Evolutionary conservation across 192 early-diverging fungal species (phyloP), one percentile per base, ranked within the genome.

Genomic region (Coemansia sp.): DNA sequence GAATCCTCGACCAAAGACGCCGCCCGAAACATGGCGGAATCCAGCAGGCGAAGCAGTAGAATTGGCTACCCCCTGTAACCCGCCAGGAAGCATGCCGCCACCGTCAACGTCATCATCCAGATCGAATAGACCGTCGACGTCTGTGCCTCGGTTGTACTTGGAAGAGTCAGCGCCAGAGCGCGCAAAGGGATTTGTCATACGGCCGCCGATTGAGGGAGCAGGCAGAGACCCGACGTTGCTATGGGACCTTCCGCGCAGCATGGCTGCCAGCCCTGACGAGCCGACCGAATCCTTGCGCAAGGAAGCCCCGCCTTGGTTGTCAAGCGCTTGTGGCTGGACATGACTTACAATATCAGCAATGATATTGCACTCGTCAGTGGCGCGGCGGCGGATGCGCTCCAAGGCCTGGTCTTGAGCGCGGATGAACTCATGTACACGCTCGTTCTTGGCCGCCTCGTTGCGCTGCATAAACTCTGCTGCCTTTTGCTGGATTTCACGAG

Each of bases 251-350:
- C 74, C 72, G 2, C 75, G 68, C 31, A 82, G 80, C 75, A 82
- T 77, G 11, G 75, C 75, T 1, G 80, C 75, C 45, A 82, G 75
- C 8, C 80, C 80, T 25, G 80, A 82, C 58, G 71, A 48, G 36
- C 66, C 78, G 9, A 32, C 51, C 29, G 63, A 36, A 1, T 44
- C 66, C 17, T 38, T 51, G 50, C 57, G 68, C 29, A 38, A 45
- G 17, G 68, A 55, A 3, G 57, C 14, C 2, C 39, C n/a, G 51
- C 48, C 32, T 32, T 65, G 32, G 48, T 23, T 45, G 50, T 37
- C 63, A 14, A 57, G 37, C 19, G 64, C 41, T 64, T 82, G 71
- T 31, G 74, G 74, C 25, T 77, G 63, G 42, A 46, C 46, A 12
- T 62, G 46, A 38, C 36, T 64, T 17, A 82, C 59, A 10, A 82